Evolutionary conservation across 2,329 filamentous ascomycete genomes (phyloP).

Genomic region (Penicillium janthinellum): DNA sequence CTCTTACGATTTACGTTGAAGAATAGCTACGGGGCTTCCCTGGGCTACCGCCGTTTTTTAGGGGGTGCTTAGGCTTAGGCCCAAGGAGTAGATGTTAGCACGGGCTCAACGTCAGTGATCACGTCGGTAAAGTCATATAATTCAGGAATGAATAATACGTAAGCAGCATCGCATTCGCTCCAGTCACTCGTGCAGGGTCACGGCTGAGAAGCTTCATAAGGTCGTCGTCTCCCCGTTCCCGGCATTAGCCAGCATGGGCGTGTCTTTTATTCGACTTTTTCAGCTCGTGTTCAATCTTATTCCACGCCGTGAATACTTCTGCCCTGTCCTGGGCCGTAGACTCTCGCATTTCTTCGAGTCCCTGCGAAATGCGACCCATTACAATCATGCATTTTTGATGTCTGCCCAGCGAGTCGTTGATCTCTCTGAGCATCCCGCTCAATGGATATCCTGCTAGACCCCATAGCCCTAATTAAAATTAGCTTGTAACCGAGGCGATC

Average conservation of each 20-base stretch:
- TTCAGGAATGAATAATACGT: not conserved
- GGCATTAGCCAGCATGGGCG: not conserved
- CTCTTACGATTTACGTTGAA: too few relatives aligned
- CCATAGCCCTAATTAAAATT: constrained; percentile 27
- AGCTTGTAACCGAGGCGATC: not conserved
- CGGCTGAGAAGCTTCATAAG: not conserved
- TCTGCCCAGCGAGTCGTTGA: constrained; percentile 31
- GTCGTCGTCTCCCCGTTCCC: not conserved
- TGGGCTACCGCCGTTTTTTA: too few relatives aligned
- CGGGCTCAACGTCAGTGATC: not conserved
- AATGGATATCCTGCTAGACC: constrained; percentile 36
- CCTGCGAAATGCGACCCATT: constrained; percentile 31
- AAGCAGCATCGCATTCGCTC: not conserved
- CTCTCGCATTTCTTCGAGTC: constrained; percentile 30
- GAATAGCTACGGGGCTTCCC: too few relatives aligned
- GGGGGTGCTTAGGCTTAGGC: too few relatives aligned
- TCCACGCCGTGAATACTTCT: constrained; percentile 24
- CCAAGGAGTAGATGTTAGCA: too few relatives aligned
- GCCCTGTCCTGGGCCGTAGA: constrained; percentile 26
- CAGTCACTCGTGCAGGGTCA: not conserved
- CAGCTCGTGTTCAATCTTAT: not conserved
- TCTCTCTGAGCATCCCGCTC: constrained; percentile 33
- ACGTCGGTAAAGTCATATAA: not conserved
- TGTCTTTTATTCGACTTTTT: not conserved
- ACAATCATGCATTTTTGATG: constrained; percentile 33